These are phyloP conservation scores for Ascochyta rabiei DNA, from an alignment of 2,329 filamentous ascomycete genomes.

Conservation along the genomic window DNA sequence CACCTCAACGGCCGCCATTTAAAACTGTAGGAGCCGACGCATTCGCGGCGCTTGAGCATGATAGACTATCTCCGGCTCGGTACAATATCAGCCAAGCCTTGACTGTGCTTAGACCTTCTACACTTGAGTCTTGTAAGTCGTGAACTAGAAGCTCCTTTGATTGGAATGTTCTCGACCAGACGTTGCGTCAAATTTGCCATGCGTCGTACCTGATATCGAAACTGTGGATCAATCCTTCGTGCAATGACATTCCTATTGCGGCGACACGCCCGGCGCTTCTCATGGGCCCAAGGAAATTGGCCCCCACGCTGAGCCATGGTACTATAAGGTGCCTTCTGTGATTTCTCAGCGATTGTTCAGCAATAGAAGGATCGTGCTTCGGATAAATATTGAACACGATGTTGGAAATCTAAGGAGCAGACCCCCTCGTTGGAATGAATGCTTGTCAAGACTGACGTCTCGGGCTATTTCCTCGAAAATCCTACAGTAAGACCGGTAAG, in stretches of 20 bases:
- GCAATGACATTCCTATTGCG: slow-evolving; percentile 7
- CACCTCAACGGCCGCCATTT: no score
- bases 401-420: no score
- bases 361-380: not conserved
- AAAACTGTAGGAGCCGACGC: not conserved
- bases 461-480: no score
- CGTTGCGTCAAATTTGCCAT: not conserved
- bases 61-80: not conserved
- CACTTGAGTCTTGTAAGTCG: not conserved
- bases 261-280: not conserved
- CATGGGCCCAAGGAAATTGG: not conserved
- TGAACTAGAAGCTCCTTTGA: not conserved
- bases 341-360: slow-evolving; percentile 34
- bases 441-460: no score
- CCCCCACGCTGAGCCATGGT: no score
- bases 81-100: slow-evolving; percentile 1
- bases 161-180: not conserved
- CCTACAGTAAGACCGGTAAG: no score
- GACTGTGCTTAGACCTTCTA: not conserved
- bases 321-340: not conserved
- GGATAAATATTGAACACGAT: no score
- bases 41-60: not conserved
- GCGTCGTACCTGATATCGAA: not conserved
- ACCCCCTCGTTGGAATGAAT: no score
- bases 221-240: not conserved